Conservation (phyloP, 805 yeast species). For the Lipomyces spencermartinsiae region DNA sequence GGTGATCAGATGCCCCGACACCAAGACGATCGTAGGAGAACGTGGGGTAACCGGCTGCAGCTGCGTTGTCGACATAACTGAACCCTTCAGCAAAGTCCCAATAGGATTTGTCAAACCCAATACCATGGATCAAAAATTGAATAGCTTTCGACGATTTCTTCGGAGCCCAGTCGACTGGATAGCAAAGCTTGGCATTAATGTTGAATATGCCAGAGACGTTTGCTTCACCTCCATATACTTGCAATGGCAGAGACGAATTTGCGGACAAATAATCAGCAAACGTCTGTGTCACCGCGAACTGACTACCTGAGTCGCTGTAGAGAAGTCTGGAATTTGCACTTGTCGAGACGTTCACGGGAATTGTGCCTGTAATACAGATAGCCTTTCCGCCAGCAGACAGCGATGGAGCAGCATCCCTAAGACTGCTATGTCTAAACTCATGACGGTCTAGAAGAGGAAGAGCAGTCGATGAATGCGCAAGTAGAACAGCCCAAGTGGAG, state of each 20-base stretch:
- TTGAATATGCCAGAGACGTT: background rate
- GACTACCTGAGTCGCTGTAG: background rate
- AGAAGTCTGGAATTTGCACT: background rate
- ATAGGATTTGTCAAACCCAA: background rate
- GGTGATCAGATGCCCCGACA: background rate
- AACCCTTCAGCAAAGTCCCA: background rate
- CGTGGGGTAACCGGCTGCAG: constrained; percentile 8
- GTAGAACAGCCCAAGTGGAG: background rate
- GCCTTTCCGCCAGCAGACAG: background rate
- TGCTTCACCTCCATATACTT: background rate
- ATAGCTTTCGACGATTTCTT: background rate
- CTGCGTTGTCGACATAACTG: background rate
- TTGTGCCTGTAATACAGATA: background rate
- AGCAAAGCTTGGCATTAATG: constrained; percentile 4
- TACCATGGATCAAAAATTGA: constrained; percentile 8
- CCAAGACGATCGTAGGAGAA: constrained; percentile 2
- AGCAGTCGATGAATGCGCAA: background rate
- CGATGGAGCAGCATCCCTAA: background rate
- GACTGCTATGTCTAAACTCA: background rate
- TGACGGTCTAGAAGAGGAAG: background rate
- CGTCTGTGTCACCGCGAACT: background rate
- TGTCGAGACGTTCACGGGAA: background rate
- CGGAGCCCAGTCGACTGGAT: background rate
- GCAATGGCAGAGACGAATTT: background rate
- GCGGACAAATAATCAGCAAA: background rate